These are phyloP conservation scores for Clitocybe nebularis DNA, from an alignment of 1,284 basidiomycete species.

Conservation along the genomic window DNA sequence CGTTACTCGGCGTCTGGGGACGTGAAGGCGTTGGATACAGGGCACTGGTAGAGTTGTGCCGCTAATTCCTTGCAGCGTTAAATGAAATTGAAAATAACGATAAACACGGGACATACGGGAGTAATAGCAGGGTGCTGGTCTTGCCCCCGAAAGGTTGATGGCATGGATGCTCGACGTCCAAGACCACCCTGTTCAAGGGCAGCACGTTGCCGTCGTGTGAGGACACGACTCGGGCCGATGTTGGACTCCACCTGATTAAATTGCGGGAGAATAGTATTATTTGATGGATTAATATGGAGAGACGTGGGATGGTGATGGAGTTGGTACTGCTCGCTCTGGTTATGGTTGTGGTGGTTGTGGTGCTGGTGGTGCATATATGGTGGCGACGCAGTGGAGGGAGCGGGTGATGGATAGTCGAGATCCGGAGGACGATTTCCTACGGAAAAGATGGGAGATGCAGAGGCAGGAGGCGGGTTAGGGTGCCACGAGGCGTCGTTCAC, in stretches of 20 bases:
- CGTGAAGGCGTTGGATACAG: conserved; percentile 28
- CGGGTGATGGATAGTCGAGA: conserved; percentile 34
- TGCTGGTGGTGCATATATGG: conserved; percentile 18
- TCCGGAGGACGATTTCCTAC: conserved; percentile 17
- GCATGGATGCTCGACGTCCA: conserved; percentile 21
- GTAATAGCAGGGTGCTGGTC: conserved; percentile 12
- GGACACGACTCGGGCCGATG: conserved; percentile 51
- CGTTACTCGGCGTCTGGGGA: conserved; percentile 35
- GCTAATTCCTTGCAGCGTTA: conserved; percentile 13
- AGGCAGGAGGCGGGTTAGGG: conserved; percentile 16
- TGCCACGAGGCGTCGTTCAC: conserved; percentile 20
- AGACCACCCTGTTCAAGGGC: conserved; percentile 32
- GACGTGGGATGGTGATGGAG: conserved; percentile 9
- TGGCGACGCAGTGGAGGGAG: conserved; percentile 29
- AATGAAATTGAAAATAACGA: conserved; percentile 2
- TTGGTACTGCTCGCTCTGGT: conserved; percentile 15
- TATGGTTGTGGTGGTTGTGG: conserved; percentile 25
- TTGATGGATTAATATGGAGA: conserved; percentile 10
- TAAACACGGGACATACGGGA: conserved; percentile 15
- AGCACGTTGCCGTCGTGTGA: conserved; percentile 45
- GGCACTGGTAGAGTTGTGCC: conserved; percentile 17
- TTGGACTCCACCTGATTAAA: conserved; percentile 45
- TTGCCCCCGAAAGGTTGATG: conserved; percentile 15
- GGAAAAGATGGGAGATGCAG: conserved; percentile 17
- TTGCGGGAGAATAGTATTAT: conserved; percentile 14